phyloP scores from a whole-genome alignment of 805 yeast species.

The Metschnikowia koreensis region DNA sequence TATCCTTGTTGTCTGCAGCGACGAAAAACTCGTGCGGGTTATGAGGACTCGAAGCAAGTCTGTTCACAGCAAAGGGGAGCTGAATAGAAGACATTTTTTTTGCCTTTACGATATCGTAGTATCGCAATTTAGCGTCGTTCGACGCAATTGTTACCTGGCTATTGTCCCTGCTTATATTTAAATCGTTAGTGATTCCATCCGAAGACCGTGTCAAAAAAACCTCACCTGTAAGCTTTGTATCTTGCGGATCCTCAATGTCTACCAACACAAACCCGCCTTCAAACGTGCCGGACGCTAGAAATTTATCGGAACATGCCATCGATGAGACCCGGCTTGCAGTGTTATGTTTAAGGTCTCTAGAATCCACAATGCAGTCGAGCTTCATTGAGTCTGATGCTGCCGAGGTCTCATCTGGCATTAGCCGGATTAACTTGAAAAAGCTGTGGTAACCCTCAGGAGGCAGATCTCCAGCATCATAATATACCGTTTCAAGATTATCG shows the following conservation, averaged over 20 bases:
- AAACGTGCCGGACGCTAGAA: slow-evolving; percentile 52
- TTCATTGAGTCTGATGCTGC: slow-evolving; percentile 23
- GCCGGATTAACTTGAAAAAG: slow-evolving; percentile 36
- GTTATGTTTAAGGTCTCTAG: slow-evolving; percentile 27
- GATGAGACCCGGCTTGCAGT: slow-evolving; percentile 47
- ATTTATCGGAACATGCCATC: slow-evolving; percentile 40
- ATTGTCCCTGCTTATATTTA: slow-evolving; percentile 32
- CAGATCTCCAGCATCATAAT: slow-evolving; percentile 18
- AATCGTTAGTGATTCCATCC: slow-evolving; percentile 55
- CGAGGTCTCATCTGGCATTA: slow-evolving; percentile 28
- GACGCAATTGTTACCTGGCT: slow-evolving; percentile 45
- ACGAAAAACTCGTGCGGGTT: slow-evolving; percentile 40
- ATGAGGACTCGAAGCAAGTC: slow-evolving; percentile 42
- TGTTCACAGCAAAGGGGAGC: slow-evolving; percentile 51
- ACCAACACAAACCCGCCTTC: slow-evolving; percentile 49
- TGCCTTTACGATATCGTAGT: slow-evolving; percentile 34
- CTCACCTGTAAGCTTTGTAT: slow-evolving; percentile 27
- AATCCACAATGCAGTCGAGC: slow-evolving; percentile 40
- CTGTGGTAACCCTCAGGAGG: slow-evolving; percentile 24
- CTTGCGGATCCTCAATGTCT: slow-evolving; percentile 27
- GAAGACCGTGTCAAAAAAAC: slow-evolving; percentile 38
- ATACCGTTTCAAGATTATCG: slow-evolving; percentile 25
- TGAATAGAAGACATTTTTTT: slow-evolving; percentile 8
- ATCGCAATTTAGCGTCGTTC: slow-evolving; percentile 47
- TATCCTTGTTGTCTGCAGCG: slow-evolving; percentile 49